Evolutionary conservation across 768 basidiomycete species (phyloP).

Genomic region (Rhodocollybia butyracea): DNA sequence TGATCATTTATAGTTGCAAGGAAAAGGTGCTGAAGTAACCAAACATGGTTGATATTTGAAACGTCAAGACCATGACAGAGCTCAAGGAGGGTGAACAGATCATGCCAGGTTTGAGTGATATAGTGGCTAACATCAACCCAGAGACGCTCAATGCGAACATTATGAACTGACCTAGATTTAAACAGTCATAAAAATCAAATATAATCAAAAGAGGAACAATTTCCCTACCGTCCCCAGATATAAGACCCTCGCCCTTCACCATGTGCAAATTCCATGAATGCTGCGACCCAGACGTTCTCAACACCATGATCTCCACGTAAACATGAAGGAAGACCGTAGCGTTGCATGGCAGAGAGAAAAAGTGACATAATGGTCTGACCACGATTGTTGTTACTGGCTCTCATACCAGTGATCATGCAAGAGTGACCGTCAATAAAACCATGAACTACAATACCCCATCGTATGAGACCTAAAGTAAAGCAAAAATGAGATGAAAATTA

Average conservation of each 20-base stretch:
- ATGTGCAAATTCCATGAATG: constrained; percentile 9
- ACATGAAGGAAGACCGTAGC: constrained; percentile 26
- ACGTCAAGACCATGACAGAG: constrained; percentile 18
- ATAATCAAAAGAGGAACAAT: neutral
- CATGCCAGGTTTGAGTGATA: constrained; percentile 9
- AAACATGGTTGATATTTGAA: no score
- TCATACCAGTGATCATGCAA: constrained; percentile 30
- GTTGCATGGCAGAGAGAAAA: constrained; percentile 21
- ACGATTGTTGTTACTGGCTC: constrained; percentile 37
- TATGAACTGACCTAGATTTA: constrained; percentile 17
- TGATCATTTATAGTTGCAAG: no score
- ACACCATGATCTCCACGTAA: constrained; percentile 14
- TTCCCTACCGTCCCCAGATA: constrained; percentile 21
- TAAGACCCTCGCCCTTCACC: constrained; percentile 10
- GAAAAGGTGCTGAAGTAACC: no score
- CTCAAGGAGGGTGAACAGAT: neutral
- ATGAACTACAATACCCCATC: constrained; percentile 34
- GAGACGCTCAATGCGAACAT: constrained; percentile 23
- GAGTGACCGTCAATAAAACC: constrained; percentile 41
- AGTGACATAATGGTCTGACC: constrained; percentile 34
- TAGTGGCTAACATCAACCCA: constrained; percentile 20
- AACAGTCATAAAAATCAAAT: neutral
- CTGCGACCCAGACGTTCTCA: constrained; percentile 23
- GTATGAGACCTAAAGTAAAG: constrained; percentile 25
- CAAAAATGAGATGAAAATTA: neutral